phyloP scores from a whole-genome alignment of 108 stramenopile species.

The Poteriospumella lacustris region DNA sequence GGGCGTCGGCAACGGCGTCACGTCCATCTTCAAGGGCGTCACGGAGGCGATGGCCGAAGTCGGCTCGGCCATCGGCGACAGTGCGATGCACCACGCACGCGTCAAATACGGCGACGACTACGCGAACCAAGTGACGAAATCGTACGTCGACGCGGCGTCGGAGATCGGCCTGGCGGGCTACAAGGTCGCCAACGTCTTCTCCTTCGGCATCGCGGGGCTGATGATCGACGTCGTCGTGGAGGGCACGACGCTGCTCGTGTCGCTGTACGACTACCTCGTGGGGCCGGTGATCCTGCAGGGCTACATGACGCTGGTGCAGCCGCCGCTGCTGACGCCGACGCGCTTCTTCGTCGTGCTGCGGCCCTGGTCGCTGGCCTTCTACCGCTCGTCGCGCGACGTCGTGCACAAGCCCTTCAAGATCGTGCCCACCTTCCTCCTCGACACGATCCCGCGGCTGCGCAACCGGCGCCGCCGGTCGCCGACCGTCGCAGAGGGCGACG shows the following conservation, averaged over 20 bases:
- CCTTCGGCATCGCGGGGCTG: not conserved
- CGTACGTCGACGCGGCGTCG: not conserved
- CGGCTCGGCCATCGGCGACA: slow-evolving; percentile 18
- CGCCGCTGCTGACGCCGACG: not conserved
- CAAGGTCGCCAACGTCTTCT: slow-evolving; percentile 1
- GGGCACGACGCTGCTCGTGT: not conserved
- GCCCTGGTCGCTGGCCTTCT: slow-evolving; percentile 24
- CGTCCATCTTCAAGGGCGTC: slow-evolving; percentile 3
- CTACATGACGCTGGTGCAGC: not conserved
- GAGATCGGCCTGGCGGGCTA: slow-evolving; percentile 17
- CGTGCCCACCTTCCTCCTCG: not conserved
- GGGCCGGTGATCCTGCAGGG: slow-evolving; percentile 20
- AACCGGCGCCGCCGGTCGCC: too few relatives aligned
- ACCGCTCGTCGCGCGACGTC: not conserved
- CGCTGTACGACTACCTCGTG: slow-evolving; percentile 26
- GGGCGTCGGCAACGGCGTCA: slow-evolving; percentile 16
- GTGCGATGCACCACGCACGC: not conserved
- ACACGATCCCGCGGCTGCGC: slow-evolving; percentile 2
- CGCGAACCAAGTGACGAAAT: not conserved
- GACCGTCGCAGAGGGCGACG: not conserved
- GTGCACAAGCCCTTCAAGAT: not conserved
- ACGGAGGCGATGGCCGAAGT: slow-evolving; percentile 22
- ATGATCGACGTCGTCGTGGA: not conserved
- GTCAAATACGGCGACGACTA: not conserved
- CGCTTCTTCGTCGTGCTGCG: not conserved